Evolutionary conservation across 768 basidiomycete genomes (phyloP).

Genomic region (Amanita inopinata): DNA sequence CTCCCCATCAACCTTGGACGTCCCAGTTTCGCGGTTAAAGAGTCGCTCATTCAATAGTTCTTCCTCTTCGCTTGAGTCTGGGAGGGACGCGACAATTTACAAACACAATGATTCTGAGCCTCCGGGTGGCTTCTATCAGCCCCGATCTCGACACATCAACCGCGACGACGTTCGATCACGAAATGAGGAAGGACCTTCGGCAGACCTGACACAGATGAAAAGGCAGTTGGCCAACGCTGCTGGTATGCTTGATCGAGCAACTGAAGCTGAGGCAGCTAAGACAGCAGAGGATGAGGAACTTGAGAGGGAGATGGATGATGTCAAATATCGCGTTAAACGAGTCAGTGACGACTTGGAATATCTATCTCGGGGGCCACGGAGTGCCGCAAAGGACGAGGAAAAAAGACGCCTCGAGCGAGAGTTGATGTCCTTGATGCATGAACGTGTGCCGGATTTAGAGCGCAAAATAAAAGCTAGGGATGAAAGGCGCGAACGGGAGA

Average conservation of each 20-base stretch:
- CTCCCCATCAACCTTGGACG: slow-evolving; percentile 43
- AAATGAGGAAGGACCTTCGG: slow-evolving; percentile 49
- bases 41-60: slow-evolving; percentile 61
- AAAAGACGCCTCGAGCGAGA: slow-evolving; percentile 81
- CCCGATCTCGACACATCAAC: slow-evolving; percentile 76
- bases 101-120: slow-evolving; percentile 64
- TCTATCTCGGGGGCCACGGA: slow-evolving; percentile 64
- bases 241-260: slow-evolving; percentile 64
- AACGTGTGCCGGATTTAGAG: slow-evolving; percentile 86
- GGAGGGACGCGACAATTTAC: slow-evolving; percentile 87
- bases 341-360: slow-evolving; percentile 91
- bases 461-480: slow-evolving; percentile 73
- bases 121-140: slow-evolving; percentile 63
- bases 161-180: slow-evolving; percentile 71
- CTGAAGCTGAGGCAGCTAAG: slow-evolving; percentile 49
- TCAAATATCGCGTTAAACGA: slow-evolving; percentile 76
- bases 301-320: slow-evolving; percentile 82
- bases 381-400: slow-evolving; percentile 74
- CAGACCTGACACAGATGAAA: slow-evolving; percentile 83
- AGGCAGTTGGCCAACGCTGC: slow-evolving; percentile 72
- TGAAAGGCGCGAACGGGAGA: slow-evolving; percentile 66
- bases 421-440: slow-evolving; percentile 76
- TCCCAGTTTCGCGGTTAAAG: slow-evolving; percentile 52
- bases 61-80: slow-evolving; percentile 41
- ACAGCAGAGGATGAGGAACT: slow-evolving; percentile 82